Base-by-base conservation (phyloP, 345 rosid species). In the Camelina neglecta region DNA sequence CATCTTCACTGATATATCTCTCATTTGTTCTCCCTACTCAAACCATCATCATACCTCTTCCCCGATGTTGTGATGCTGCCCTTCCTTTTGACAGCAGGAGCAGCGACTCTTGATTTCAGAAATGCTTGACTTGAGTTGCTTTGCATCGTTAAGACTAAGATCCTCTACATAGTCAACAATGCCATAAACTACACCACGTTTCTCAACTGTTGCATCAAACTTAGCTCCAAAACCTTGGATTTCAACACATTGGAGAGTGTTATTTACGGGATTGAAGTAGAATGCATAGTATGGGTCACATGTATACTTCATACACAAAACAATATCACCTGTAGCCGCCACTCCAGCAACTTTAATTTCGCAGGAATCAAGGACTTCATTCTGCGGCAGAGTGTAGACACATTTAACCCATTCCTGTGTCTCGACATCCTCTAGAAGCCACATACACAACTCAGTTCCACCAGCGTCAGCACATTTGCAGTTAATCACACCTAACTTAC, bases 191-290 rank as follows among this genome's bases (percentile, higher is more conserved):
- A 1, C 7, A 7, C 53, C 53, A 16, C 53, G 23, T 16, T 48
- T 3, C 4, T 16, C 11, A 48, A 16, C 11, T 2, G 21, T 4
- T 29, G 31, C 4, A 16, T 48, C 53, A 48, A 48, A 16, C 3
- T 38, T 5, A 49, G 4, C 18, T 33, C 57, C 58, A 20, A 38
- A 38, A 38, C 72, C 72, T 38, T 67, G 60, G 48, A 53, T 53
- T 67, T 38, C 72, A 38, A 67, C 38, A 18, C 11, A 33, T 33
- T 33, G 31, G 6, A 48, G 45, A 23, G 20, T 38, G 24, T 67
- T 67, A 23, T 3, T 53, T 38, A 53, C 35, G 6, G 61, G 72
- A 38, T 53, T 38, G 50, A 67, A 67, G 36, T 38, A 67, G 61
- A 67, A 53, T 3, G 13, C 60, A 38, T 13, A 36, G n/a, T 4